A percentile compares a stretch with the other conserved stretches of the same genome.
Conservation (phyloP, 495 filamentous ascomycete genomes). For the Aspergillus affinis region DNA sequence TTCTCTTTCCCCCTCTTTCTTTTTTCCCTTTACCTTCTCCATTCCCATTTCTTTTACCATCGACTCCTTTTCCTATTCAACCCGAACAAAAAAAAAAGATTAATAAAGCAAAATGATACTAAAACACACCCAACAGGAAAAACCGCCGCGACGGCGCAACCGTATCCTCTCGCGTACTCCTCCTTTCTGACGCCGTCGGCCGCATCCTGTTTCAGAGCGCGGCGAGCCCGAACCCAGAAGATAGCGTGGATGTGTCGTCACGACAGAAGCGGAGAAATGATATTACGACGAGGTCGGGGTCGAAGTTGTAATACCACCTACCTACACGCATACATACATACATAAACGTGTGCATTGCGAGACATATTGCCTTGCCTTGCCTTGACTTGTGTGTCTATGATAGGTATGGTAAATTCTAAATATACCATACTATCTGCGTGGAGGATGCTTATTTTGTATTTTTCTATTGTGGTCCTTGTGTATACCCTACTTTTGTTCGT, state of each 20-base stretch:
- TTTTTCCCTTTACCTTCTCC: too few species aligned
- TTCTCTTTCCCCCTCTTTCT: not conserved
- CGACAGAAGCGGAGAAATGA: constrained; percentile 41
- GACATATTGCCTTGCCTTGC: too few species aligned
- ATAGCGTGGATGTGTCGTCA: constrained; percentile 34
- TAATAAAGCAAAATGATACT: not conserved
- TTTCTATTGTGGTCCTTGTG: too few species aligned
- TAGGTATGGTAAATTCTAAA: too few species aligned
- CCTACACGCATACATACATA: too few species aligned
- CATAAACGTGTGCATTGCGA: too few species aligned
- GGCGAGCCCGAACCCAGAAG: constrained; percentile 27
- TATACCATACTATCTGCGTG: too few species aligned
- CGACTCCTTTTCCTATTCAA: too few species aligned
- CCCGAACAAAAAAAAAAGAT: not conserved
- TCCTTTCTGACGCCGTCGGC: constrained; percentile 64
- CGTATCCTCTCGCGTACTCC: constrained; percentile 78
- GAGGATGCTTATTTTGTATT: too few species aligned
- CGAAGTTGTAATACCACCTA: not conserved
- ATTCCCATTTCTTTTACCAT: too few species aligned
- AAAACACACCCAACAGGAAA: constrained; percentile 49
- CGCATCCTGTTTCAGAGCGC: constrained; percentile 46
- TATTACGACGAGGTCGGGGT: not conserved
- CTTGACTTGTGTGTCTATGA: too few species aligned
- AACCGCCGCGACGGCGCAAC: constrained; percentile 90
- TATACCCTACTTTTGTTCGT: too few species aligned